Evolutionary conservation across 306 rosid genomes (phyloP), one percentile per base, ranked within the genome.

Genomic region (Bauhinia variegata): DNA sequence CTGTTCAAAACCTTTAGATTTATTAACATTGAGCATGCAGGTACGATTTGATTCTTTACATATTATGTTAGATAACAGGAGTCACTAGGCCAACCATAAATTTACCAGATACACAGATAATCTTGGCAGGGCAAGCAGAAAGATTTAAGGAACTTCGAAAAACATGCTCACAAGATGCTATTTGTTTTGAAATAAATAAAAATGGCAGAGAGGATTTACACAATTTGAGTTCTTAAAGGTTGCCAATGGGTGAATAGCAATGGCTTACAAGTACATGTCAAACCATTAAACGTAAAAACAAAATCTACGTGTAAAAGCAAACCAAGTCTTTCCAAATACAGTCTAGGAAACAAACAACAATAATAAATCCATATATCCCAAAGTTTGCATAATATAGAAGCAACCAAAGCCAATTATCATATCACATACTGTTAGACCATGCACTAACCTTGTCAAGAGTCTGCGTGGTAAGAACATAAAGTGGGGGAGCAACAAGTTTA

Each of bases 401-500:
- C 47, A 41, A 11, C 1, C 47, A 41, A 31, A 41, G n/a, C 13
- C 47, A 41, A 41, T 11, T 11, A 41, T 41, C 47, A 41, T 11
- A 41, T 41, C 47, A 41, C 10, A 41, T 7, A 7, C 4, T 41
- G 47, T 9, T 2, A 1, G n/a, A 41, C 10, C 3, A 8, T 63
- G 51, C 68, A 65, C 84, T 13, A 51, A 93, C 99, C 97, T 95
- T 95, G 84, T 95, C 97, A 18, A 95, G 99, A 63, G 99, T 95
- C 76, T 90, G 97, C 44, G 99, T 90, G 60, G 99, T 90, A 53
- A 95, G 89, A 69, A 90, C 99, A 67, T 95, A 95, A 15, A 90
- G 97, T 13, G 99, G 97, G 30, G 99, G 96, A 61, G 99, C 99
- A 71, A 95, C 99, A 69, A 90, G 80, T 80, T 95, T 95, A 79